These are phyloP conservation scores for Fusarium graminum DNA, from an alignment of 2,329 filamentous ascomycete species.

Conservation along the genomic window DNA sequence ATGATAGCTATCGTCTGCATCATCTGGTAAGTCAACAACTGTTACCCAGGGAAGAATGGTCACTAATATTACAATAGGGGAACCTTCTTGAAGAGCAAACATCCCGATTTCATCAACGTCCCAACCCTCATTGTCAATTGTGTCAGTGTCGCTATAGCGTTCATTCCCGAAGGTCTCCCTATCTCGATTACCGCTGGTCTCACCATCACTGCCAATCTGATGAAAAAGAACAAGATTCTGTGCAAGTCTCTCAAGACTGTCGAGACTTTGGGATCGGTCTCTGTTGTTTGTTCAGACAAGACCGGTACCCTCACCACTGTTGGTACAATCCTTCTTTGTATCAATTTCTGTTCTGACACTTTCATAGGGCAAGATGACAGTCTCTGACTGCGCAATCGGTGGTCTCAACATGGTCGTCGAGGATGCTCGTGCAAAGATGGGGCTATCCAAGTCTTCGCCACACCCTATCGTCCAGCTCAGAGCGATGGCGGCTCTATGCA, in stretches of 20 bases:
- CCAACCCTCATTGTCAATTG: constrained; percentile 79
- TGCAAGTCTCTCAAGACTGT: constrained; percentile 86
- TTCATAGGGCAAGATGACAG: constrained; percentile 77
- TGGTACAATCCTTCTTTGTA: constrained; percentile 17
- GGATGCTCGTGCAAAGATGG: constrained; percentile 60
- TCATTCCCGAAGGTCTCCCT: constrained; percentile 80
- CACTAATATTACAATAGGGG: constrained; percentile 60
- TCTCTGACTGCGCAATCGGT: constrained; percentile 76
- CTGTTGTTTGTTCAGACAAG: constrained; percentile 82
- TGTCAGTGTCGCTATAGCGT: constrained; percentile 79
- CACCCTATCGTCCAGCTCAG: constrained; percentile 69
- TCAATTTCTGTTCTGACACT: not conserved
- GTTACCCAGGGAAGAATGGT: fast-evolving
- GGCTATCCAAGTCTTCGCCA: constrained; percentile 41
- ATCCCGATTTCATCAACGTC: constrained; percentile 80
- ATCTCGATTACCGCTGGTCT: constrained; percentile 78
- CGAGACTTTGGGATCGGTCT: constrained; percentile 79
- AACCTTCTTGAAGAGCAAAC: constrained; percentile 73
- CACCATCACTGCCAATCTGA: constrained; percentile 81
- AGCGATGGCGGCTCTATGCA: constrained; percentile 75
- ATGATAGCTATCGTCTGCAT: constrained; percentile 73
- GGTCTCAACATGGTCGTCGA: constrained; percentile 62
- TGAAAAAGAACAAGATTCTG: constrained; percentile 81
- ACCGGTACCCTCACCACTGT: constrained; percentile 74
- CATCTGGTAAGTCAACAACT: constrained; percentile 55